Evolutionary conservation across 176 grass and related monocot species (phyloP).

Genomic region (Juncus effusus): DNA sequence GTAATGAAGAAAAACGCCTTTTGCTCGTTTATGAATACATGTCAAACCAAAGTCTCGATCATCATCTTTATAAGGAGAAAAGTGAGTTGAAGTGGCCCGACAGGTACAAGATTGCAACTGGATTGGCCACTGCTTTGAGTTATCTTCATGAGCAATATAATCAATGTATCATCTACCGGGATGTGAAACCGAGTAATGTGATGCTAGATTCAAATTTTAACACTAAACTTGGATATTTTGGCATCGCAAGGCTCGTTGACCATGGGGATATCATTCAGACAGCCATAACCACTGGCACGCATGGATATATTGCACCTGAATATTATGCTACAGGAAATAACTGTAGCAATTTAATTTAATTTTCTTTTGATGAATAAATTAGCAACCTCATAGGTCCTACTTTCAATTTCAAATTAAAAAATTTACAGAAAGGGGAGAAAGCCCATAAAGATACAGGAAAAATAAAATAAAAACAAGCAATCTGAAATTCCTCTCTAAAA

Average conservation of each 20-base stretch:
- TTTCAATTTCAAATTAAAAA: too few relatives aligned
- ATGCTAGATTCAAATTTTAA: conserved; percentile 28
- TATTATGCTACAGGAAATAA: conserved; percentile 14
- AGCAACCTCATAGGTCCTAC: too few relatives aligned
- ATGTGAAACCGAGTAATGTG: conserved; percentile 26
- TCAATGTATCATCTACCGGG: conserved; percentile 26
- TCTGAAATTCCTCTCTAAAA: too few relatives aligned
- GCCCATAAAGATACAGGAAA: too few relatives aligned
- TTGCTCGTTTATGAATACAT: conserved; percentile 30
- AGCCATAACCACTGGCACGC: conserved; percentile 16
- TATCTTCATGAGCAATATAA: conserved; percentile 28
- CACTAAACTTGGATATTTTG: conserved; percentile 33
- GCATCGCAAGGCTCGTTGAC: conserved; percentile 30
- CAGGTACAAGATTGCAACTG: conserved; percentile 8
- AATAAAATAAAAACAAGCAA: too few relatives aligned
- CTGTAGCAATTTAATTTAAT: too few relatives aligned
- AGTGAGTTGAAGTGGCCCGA: conserved; percentile 3
- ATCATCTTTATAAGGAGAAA: conserved; percentile 14
- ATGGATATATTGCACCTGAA: conserved; percentile 28
- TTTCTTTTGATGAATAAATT: too few relatives aligned
- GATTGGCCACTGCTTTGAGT: conserved; percentile 15
- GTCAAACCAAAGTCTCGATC: conserved; percentile 25
- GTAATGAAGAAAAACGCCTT: neutral
- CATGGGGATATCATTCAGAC: conserved; percentile 16
- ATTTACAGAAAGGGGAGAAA: too few relatives aligned